Evolutionary conservation across 495 filamentous ascomycete species (phyloP), one percentile per base, ranked within the genome.

Genomic region (Penicillium bialowiezense): DNA sequence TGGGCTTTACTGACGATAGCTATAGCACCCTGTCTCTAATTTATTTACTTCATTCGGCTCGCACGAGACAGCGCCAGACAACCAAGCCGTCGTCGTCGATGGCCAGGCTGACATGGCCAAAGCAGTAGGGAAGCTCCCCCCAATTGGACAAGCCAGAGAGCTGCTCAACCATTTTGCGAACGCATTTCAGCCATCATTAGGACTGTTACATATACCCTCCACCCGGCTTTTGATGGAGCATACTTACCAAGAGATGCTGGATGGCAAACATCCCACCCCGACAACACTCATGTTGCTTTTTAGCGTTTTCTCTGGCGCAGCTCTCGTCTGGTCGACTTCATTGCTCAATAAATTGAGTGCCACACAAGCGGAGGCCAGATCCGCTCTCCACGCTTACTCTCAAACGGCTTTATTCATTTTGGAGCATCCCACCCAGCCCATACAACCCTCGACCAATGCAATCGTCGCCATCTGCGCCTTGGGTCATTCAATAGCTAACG

Each of bases 201-300:
- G 58, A 7, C 43, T 66, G 7, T 46, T 65, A 7, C 65, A 65
- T 48, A 53, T 65, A n/a, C 65, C 65, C 9, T 60, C 58, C 8
- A 52, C 52, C 0, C 45, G 50, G 18, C 13, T 5, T 3, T 29
- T 59, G 3, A 56, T 66, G 41, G 58, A 68, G 19, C 32, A 51
- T 8, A 50, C 49, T 8, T 68, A 69, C 32, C 40, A 58, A 31
- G 37, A 28, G 10, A 37, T 63, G 26, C 42, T 62, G 2, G 44
- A 59, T 15, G 63, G 56, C 0, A 44, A 58, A 21, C 42, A 52
- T 5, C 58, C 60, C 2, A 37, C 26, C 1, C 17, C 43, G 2
- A 43, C 51, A 3, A 44, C 50, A 1, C 13, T 65, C 10, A 45
- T 58, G 34, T 35, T 68, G 17, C 32, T 63, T 1, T 57, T 65